phyloP scores from a whole-genome alignment of 1,139 yeast species.

The Yamadazyma blattariae region DNA sequence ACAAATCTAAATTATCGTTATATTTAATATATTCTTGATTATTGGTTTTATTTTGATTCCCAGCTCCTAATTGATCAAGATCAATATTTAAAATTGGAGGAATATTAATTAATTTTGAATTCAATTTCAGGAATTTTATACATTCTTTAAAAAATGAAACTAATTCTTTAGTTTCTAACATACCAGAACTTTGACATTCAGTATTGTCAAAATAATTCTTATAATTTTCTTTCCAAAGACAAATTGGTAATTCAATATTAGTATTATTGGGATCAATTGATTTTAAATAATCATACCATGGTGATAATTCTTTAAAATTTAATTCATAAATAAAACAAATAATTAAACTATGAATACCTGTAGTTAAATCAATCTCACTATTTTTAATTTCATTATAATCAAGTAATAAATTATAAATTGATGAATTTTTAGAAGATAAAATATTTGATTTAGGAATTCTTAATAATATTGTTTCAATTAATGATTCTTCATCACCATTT shows the following conservation, averaged over 20 bases:
- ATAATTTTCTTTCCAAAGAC: conserved; percentile 60
- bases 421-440: conserved; percentile 57
- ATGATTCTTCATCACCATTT: conserved; percentile 19
- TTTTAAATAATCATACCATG: conserved; percentile 70
- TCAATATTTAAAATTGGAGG: conserved; percentile 37
- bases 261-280: conserved; percentile 45
- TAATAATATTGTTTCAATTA: conserved; percentile 28
- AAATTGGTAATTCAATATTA: conserved; percentile 48
- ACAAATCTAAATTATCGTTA: conserved; percentile 28
- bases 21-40: conserved; percentile 12
- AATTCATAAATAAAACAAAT: conserved; percentile 72
- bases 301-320: conserved; percentile 50
- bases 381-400: conserved; percentile 39
- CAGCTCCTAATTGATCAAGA: neutral
- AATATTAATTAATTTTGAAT: conserved; percentile 24
- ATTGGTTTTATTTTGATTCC: conserved; percentile 3
- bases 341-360: conserved; percentile 65
- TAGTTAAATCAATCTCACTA: conserved; percentile 28
- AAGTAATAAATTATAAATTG: conserved; percentile 61
- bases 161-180: conserved; percentile 58
- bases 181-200: conserved; percentile 63
- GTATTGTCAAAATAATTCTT: conserved; percentile 56
- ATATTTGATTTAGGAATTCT: conserved; percentile 53
- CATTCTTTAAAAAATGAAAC: conserved; percentile 52
- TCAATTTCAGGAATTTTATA: conserved; percentile 43